Evolutionary conservation across 768 basidiomycete species (phyloP).

Genomic region (Serendipita vermifera): DNA sequence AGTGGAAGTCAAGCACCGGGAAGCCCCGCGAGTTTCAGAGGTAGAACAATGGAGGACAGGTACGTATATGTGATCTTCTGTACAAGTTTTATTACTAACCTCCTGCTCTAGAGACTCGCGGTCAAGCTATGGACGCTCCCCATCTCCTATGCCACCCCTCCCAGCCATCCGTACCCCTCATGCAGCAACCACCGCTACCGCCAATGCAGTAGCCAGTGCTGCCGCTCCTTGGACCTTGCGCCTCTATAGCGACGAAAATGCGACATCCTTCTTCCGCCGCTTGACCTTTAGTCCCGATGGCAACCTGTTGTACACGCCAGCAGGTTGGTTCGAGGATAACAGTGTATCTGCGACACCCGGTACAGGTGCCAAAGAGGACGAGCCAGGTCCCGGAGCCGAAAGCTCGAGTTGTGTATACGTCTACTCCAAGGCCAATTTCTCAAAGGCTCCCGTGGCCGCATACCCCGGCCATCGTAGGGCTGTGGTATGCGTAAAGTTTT

Average conservation of each 20-base stretch:
- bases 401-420: slow-evolving; percentile 70
- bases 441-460: slow-evolving; percentile 84
- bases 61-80: too few relatives aligned
- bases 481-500: slow-evolving; percentile 86
- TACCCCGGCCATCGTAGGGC: slow-evolving; percentile 94
- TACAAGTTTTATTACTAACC: too few relatives aligned
- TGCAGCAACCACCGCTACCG: slow-evolving; percentile 17
- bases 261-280: slow-evolving; percentile 89
- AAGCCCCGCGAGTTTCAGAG: slow-evolving; percentile 7
- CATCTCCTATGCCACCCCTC: slow-evolving; percentile 82
- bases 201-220: slow-evolving; percentile 19
- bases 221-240: slow-evolving; percentile 54
- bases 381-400: slow-evolving; percentile 14
- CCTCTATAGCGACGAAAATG: slow-evolving; percentile 90
- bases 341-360: slow-evolving; percentile 26
- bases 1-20: slow-evolving; percentile 9
- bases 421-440: slow-evolving; percentile 90
- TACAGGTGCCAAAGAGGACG: slow-evolving; percentile 14
- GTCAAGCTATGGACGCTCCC: slow-evolving; percentile 57
- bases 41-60: not conserved
- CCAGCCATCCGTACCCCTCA: slow-evolving; percentile 76
- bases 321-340: slow-evolving; percentile 94
- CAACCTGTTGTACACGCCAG: slow-evolving; percentile 82
- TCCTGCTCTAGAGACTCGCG: slow-evolving; percentile 10
- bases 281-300: slow-evolving; percentile 94